Base-by-base conservation (phyloP, 2,329 filamentous ascomycete species). In the Helminthosporium solani region DNA sequence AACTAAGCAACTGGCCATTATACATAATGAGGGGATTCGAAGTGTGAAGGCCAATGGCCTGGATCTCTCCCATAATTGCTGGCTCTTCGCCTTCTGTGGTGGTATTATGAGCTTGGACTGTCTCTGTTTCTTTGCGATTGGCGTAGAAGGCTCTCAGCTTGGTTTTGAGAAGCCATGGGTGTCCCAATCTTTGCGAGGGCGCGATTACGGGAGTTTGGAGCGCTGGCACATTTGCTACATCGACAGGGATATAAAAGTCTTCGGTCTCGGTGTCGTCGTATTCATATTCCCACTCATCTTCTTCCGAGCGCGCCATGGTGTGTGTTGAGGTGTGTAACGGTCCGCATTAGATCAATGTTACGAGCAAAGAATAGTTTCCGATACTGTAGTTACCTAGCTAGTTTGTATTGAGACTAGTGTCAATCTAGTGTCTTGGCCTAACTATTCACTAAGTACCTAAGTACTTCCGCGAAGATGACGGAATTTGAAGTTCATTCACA, bases 11-110 rank as follows among this genome's bases (percentile, higher is more conserved):
- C 51, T 85, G 82, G 23, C 87, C 87, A 47, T 86, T 80, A 70
- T 95, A 95, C 18, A 87, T 86, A 48, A 96, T 78, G 21, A 96
- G 74, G 0, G 92, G 92, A 39, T 87, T 86, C 2, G 73, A 62
- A 1, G 85, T 85, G 68, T 95, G 87, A 3, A 96, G 77, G 21
- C 89, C 90, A n/a, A 94, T 76, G 40, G 96, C 85, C 63, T 96
- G 90, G 5, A 96, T 80, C 37, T 71, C 67, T 35, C 74, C 68
- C 33, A 61, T 46, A 4, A 47, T 36, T 15, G 60, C 53, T 8
- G 50, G 47, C 31, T 47, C 48, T 38, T 25, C 9, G 15, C 19
- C 19, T 40, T 51, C 53, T 14, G 42, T 18, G 14, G 28, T 31
- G 6, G 37, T 20, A 33, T 33, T 47, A 33, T 41, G 68, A 50